These are phyloP conservation scores for Nelumbo lutea DNA, from an alignment of 164 flowering plant species.

Conservation along the genomic window DNA sequence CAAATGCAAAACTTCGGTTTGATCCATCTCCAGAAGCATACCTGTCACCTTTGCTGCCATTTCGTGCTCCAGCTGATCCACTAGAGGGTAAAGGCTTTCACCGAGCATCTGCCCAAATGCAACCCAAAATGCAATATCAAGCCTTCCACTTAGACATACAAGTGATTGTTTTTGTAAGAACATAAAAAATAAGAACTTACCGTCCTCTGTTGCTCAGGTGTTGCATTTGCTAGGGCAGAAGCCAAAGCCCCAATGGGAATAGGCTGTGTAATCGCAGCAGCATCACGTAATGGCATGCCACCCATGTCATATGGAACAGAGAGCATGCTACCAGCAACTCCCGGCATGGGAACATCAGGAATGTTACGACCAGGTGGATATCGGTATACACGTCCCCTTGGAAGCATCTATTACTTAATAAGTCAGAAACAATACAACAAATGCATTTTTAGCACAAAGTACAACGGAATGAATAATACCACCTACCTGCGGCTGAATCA, in stretches of 20 bases:
- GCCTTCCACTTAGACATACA: not conserved
- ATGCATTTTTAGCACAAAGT: not conserved
- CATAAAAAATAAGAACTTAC: constrained; percentile 26
- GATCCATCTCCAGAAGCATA: constrained; percentile 91
- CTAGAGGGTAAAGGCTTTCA: constrained; percentile 69
- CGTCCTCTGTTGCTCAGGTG: constrained; percentile 76
- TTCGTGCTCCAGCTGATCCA: constrained; percentile 70
- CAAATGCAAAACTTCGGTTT: constrained; percentile 73
- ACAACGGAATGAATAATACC: not conserved
- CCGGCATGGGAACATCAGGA: constrained; percentile 63
- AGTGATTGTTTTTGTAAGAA: not conserved
- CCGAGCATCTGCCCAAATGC: constrained; percentile 58
- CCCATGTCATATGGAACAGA: constrained; percentile 60
- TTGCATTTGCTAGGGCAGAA: constrained; percentile 72
- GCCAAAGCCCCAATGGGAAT: constrained; percentile 59
- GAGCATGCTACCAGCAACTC: constrained; percentile 60
- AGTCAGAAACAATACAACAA: not conserved
- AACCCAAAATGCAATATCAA: not conserved
- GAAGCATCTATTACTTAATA: constrained; percentile 48
- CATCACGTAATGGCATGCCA: constrained; percentile 52
- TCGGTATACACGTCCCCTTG: constrained; percentile 73
- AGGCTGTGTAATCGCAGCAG: constrained; percentile 37
- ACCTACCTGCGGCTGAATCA: constrained; percentile 70
- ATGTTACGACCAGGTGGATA: constrained; percentile 73
- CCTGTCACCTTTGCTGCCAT: constrained; percentile 80